phyloP scores from a whole-genome alignment of 352 stramenopile genomes.

The Globisporangium viniferum region DNA sequence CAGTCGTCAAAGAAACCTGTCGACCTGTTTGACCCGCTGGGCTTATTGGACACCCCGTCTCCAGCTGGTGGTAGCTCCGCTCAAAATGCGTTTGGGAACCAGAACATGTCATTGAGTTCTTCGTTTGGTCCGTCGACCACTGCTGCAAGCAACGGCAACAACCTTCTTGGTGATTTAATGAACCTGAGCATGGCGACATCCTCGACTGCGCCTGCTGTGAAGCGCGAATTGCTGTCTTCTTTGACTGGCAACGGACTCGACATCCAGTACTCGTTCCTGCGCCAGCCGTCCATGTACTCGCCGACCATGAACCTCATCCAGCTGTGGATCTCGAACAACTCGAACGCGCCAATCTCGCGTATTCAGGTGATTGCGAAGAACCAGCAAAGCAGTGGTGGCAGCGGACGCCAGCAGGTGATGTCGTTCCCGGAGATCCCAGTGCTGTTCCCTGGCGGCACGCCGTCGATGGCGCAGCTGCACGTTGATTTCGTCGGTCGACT shows the following conservation, averaged over 20 bases:
- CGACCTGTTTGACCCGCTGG: conserved; percentile 46
- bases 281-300: conserved; percentile 54
- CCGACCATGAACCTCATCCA: conserved; percentile 71
- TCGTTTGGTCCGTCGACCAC: conserved; percentile 5
- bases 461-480: conserved; percentile 77
- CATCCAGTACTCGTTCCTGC: conserved; percentile 67
- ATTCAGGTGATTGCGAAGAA: conserved; percentile 40
- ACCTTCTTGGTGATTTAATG: conserved; percentile 54
- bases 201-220: conserved; percentile 23
- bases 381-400: background rate
- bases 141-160: conserved; percentile 11
- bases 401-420: conserved; percentile 41
- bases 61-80: background rate
- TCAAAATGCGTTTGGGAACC: conserved; percentile 14
- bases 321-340: conserved; percentile 69
- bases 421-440: conserved; percentile 82
- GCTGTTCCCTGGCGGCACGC: conserved; percentile 71
- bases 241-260: conserved; percentile 53
- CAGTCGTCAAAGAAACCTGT: conserved; percentile 30
- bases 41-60: conserved; percentile 36
- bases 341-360: conserved; percentile 48
- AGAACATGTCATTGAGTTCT: conserved; percentile 1
- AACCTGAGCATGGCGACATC: conserved; percentile 49
- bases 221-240: conserved; percentile 51
- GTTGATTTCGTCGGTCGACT: conserved; percentile 77